A percentile compares a stretch with the other conserved stretches of the same genome.
Evolutionary conservation across 208 protist species (phyloP).

Genomic region (Trypanosomatidae sp.): DNA sequence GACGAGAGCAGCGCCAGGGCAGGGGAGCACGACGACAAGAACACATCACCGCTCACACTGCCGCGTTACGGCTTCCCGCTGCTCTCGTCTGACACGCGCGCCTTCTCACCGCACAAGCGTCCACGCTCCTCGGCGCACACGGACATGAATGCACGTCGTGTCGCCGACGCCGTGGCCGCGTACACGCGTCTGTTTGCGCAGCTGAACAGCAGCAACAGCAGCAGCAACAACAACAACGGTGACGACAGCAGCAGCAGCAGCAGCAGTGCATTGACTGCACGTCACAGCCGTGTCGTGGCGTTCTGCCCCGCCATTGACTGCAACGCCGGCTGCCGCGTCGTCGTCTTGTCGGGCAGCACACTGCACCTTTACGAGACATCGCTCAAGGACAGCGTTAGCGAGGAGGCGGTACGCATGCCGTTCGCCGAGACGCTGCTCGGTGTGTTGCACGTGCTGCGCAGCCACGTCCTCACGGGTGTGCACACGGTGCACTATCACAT

Average conservation of each 20-base stretch:
- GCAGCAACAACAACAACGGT: no score
- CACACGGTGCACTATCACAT: slow-evolving; percentile 79
- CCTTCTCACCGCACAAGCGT: slow-evolving; percentile 14
- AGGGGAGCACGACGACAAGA: neutral
- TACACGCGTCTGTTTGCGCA: slow-evolving; percentile 50
- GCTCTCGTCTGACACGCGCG: slow-evolving; percentile 58
- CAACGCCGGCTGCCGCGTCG: slow-evolving; percentile 64
- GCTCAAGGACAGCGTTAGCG: slow-evolving; percentile 38
- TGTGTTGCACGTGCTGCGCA: slow-evolving; percentile 39
- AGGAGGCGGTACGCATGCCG: slow-evolving; percentile 58
- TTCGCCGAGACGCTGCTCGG: slow-evolving; percentile 77
- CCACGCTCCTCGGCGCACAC: slow-evolving; percentile 20
- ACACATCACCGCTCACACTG: slow-evolving; percentile 8
- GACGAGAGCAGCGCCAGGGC: no score
- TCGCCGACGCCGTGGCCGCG: slow-evolving; percentile 30
- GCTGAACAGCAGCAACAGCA: slow-evolving; percentile 1
- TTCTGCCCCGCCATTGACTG: slow-evolving; percentile 47
- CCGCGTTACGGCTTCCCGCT: slow-evolving; percentile 62
- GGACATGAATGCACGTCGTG: slow-evolving; percentile 37
- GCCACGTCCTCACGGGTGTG: slow-evolving; percentile 40
- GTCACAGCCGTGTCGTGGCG: slow-evolving; percentile 29
- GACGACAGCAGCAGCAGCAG: no score
- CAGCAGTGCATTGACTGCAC: no score
- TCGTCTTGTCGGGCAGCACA: slow-evolving; percentile 43
- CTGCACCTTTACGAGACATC: slow-evolving; percentile 81